Evolutionary conservation across 192 early-diverging fungal species (phyloP), one percentile per base, ranked within the genome.

Genomic region (Radiomyces spectabilis): DNA sequence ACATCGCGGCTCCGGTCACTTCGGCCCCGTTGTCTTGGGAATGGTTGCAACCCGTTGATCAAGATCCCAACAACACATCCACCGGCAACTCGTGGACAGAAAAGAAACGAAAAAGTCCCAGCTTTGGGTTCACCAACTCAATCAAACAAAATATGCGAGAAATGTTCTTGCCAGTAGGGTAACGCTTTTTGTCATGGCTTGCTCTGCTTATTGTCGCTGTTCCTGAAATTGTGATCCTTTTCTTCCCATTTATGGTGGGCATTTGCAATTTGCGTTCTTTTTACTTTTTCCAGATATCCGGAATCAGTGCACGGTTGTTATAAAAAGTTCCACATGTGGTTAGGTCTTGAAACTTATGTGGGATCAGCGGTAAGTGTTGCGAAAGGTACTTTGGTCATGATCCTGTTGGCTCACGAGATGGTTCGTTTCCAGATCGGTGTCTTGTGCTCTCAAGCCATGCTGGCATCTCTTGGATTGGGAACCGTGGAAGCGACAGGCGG

Each of bases 391-490:
- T 38, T 38, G 9, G n/a, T n/a, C n/a, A n/a, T n/a, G n/a, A n/a
- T n/a, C n/a, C n/a, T n/a, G n/a, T n/a, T n/a, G n/a, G n/a, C n/a
- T n/a, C n/a, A n/a, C n/a, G n/a, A n/a, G n/a, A n/a, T n/a, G n/a
- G n/a, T n/a, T 37, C 12, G 7, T 21, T 60, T 18, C 46, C 43
- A 80, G 78, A 71, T 80, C 34, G 78, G 78, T 21, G 85, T 86
- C 6, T 48, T 86, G 12, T 83, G 82, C 57, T 73, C 66, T 12
- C 79, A 86, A 63, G 78, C 78, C 0, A 85, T 86, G 85, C 56
- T 86, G 21, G 68, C 70, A 27, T 77, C 79, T 9, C 57, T 86
- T 3, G 85, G 85, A 12, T 56, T 82, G 22, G 72, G 72, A 13
- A 57, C 63, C 15, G 59, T 55, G 5, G 75, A 79, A 25, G 81